Conservation (phyloP, 2,329 filamentous ascomycete species). For the Botrytis aclada region DNA sequence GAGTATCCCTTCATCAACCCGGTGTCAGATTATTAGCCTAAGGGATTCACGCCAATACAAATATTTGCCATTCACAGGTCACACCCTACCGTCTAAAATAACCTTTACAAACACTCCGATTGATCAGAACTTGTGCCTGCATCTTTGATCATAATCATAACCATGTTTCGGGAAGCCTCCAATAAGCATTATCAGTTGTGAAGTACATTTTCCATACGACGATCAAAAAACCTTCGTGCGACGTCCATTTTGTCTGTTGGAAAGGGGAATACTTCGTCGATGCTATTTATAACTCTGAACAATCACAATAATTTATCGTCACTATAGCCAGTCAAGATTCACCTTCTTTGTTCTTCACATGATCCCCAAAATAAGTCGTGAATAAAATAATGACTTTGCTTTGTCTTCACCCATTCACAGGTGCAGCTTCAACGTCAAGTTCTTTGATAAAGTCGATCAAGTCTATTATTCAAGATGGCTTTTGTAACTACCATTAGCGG, state of each 20-base stretch:
- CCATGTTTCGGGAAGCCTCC: neutral
- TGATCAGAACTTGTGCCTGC: neutral
- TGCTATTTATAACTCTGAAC: neutral
- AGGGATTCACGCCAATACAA: neutral
- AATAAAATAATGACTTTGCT: neutral
- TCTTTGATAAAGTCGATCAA: neutral
- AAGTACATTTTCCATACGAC: neutral
- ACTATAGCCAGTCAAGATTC: neutral
- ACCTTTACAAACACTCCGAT: neutral
- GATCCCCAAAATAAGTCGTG: constrained; percentile 1
- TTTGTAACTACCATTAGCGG: neutral
- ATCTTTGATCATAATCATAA: neutral
- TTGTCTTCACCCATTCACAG: constrained; percentile 13
- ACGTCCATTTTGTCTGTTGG: neutral
- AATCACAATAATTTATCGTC: neutral
- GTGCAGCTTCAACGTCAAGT: neutral
- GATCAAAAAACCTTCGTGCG: neutral
- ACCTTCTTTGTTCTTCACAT: constrained; percentile 7
- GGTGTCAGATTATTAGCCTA: neutral
- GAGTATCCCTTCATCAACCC: neutral
- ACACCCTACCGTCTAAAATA: neutral
- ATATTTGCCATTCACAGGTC: neutral
- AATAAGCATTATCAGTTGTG: neutral
- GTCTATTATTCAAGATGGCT: neutral
- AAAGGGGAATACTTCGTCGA: neutral